Base-by-base conservation (phyloP, 805 yeast genomes). In the Scheffersomyces spartinae region DNA sequence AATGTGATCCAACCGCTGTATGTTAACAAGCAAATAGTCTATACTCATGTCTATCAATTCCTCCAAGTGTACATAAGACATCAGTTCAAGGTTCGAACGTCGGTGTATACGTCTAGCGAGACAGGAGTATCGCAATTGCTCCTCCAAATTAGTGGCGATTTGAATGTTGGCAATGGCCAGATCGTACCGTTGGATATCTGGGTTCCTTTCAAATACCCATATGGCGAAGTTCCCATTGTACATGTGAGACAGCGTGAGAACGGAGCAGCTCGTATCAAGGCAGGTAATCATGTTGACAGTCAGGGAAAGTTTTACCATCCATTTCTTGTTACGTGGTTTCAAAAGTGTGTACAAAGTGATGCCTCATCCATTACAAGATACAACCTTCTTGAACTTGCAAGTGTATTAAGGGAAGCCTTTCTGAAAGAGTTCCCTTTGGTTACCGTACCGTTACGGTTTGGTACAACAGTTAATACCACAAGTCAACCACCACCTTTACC, bases 231-330 rank as follows among this genome's bases (percentile, higher is more conserved):
- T 1, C 96, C 96, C 0, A 38, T 71, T n/a, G 64, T 72, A 1
- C 79, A 61, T 41, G 68, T 85, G 7, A 60, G 65, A 12, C 73
- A 77, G 2, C 63, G 72, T n/a, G 55, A 53, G 18, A 42, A 49
- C 13, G 45, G 43, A 9, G 58, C 60, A 51, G 44, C 59, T 18
- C 36, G 26, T 22, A 45, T 77, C 10, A 58, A 58, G 20, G 78
- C 85, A 0, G 76, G 78, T 14, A 74, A 71, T 35, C 60, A 68
- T 37, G 68, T 82, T 3, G 94, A 81, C 46, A 49, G 69, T 9
- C 79, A 64, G 47, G 95, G 95, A 2, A 51, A 55, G 23, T 64
- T 83, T 27, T 79, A 74, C 43, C 76, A 78, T 38, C 88, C 91
- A 0, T 65, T 62, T 28, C 46, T 80, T 21, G 48, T 74, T n/a